Base-by-base conservation (phyloP, 768 basidiomycete genomes). In the Boletus coccyginus region DNA sequence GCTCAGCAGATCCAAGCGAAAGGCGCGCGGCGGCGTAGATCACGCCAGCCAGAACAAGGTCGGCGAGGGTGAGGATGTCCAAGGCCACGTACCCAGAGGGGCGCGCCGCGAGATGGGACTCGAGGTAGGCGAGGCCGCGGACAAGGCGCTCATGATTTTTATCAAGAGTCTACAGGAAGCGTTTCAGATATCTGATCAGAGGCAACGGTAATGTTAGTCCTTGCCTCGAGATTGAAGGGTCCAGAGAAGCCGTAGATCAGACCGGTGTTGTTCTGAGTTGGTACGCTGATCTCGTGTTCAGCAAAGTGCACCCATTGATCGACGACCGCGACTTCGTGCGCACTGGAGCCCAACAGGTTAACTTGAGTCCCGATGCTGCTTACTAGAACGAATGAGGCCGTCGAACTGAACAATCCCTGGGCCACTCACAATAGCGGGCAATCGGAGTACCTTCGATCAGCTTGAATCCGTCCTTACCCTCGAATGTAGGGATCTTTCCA, bases 401-500 rank as follows among this genome's bases (percentile, higher is more conserved):
- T 29, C 17, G 0, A 21, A 16, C 17, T 0, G 9, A 17, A 21
- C 9, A 14, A 32, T 13, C 6, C 5, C 7, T 13, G 2, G 24
- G 32, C 1, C 12, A 67, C 62, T 54, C 47, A 64, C 63, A 17
- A 39, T 67, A 65, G 19, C 59, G 63, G 5, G 61, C 66, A 33
- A 67, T 67, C 35, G 59, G 27, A n/a, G 57, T 21, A 1, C 66
- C 66, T 44, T 67, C 66, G 10, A 16, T 48, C 13, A 67, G 16
- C 14, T 21, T 63, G 29, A 57, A 63, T 19, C 64, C 66, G 9
- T 67, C 61, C 12, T 39, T 45, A 5, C 53, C 59, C 41, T 67
- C 59, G 10, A 67, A 67, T 1, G 63, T 36, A 35, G 66, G 66
- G 24, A 67, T 58, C 36, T 67, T 67, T 0, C 63, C 66, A 8